phyloP scores from a whole-genome alignment of 2,329 filamentous ascomycete species.

The Aspergillus sp. region DNA sequence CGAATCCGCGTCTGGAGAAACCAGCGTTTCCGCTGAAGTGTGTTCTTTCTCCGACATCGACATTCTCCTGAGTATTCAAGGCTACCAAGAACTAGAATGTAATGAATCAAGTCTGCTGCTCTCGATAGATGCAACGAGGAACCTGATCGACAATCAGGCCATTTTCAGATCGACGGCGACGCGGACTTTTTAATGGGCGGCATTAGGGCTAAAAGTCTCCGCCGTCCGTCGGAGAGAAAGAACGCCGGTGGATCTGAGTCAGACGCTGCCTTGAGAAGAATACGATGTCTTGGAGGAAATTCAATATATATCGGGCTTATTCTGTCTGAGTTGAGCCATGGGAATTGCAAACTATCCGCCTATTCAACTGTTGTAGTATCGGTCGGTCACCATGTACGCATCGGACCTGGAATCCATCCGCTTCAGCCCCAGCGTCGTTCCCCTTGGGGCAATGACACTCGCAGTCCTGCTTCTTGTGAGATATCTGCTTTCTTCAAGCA shows the following conservation, averaged over 20 bases:
- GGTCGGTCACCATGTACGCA: not conserved
- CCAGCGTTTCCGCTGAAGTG: not conserved
- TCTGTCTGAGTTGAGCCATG: not conserved
- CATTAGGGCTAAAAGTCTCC: not conserved
- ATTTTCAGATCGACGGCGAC: not conserved
- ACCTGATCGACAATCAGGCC: too few relatives aligned
- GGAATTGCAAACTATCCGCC: not conserved
- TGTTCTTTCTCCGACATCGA: not conserved
- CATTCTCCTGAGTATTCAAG: not conserved
- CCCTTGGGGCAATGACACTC: not conserved
- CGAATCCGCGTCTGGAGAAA: not conserved
- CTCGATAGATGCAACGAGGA: not conserved
- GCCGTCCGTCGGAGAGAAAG: not conserved
- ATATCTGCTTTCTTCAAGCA: not conserved
- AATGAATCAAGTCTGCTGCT: not conserved
- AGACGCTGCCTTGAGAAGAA: not conserved
- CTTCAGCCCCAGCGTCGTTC: not conserved
- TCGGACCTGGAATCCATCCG: not conserved
- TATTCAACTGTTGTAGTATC: not conserved
- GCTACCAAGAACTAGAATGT: not conserved
- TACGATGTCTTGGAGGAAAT: too few relatives aligned
- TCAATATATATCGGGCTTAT: not conserved
- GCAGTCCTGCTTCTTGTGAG: not conserved
- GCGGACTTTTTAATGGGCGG: not conserved
- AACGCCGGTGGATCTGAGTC: not conserved